A percentile compares a stretch with the other conserved stretches of the same genome.
Evolutionary conservation across 2,329 filamentous ascomycete genomes (phyloP).

Genomic region (Apiospora phragmitis): DNA sequence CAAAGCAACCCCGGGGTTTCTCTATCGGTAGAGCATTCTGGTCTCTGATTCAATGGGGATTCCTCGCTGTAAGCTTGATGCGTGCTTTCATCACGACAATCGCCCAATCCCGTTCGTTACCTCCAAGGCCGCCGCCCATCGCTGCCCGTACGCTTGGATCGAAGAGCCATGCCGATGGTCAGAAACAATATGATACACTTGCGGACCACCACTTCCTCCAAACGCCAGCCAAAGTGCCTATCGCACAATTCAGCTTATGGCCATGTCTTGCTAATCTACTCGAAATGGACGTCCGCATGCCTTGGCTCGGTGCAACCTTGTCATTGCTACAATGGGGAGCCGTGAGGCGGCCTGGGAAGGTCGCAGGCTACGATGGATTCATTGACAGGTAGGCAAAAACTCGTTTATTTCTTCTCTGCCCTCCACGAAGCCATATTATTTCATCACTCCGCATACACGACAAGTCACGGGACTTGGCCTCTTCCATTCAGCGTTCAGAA

Average conservation of each 20-base stretch:
- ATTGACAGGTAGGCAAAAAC: constrained; percentile 80
- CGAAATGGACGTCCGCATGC: constrained; percentile 79
- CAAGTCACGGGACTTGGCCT: constrained; percentile 46
- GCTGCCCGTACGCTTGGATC: constrained; percentile 24
- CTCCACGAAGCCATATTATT: constrained; percentile 15
- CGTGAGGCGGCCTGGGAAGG: constrained; percentile 70
- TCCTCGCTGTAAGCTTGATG: constrained; percentile 59
- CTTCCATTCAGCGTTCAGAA: constrained; percentile 39
- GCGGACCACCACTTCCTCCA: constrained; percentile 12
- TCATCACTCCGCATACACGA: constrained; percentile 45
- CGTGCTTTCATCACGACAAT: constrained; percentile 67
- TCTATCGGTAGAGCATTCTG: constrained; percentile 54
- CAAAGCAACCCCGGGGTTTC: constrained; percentile 28
- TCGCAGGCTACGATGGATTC: constrained; percentile 74
- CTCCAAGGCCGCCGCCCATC: constrained; percentile 44
- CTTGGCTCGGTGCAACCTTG: constrained; percentile 78
- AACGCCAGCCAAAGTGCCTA: constrained; percentile 46
- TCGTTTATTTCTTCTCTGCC: constrained; percentile 29
- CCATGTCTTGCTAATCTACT: constrained; percentile 70
- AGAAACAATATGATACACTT: constrained; percentile 20
- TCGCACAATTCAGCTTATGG: constrained; percentile 78
- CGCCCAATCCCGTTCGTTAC: constrained; percentile 66
- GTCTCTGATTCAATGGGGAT: constrained; percentile 54
- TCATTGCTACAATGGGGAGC: constrained; percentile 75
- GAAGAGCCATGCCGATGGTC: constrained; percentile 24